Conservation (phyloP, 768 basidiomycete species). For the Brasilioporus rufonigricans region DNA sequence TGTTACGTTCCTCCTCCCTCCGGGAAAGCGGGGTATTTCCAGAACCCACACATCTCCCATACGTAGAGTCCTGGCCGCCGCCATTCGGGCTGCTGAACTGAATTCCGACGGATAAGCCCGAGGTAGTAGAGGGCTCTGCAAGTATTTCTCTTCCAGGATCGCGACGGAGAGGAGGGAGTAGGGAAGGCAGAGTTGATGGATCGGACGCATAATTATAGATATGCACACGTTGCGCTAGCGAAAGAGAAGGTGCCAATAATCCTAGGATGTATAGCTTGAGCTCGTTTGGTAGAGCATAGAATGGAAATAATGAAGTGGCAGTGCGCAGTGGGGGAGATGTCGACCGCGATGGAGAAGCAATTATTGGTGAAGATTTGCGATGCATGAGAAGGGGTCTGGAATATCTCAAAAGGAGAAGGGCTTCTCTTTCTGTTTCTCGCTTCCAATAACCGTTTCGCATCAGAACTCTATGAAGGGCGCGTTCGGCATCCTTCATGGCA, state of each 20-base stretch:
- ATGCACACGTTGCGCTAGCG: constrained; percentile 53
- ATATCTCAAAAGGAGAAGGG: constrained; percentile 48
- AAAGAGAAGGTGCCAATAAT: constrained; percentile 54
- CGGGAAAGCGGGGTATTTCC: constrained; percentile 38
- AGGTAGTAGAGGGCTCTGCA: constrained; percentile 20
- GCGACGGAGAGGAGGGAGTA: constrained; percentile 33
- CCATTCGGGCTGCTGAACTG: constrained; percentile 7
- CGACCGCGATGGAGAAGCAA: constrained; percentile 12
- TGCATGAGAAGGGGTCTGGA: constrained; percentile 47
- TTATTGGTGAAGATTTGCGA: constrained; percentile 13
- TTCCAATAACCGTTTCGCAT: constrained; percentile 50
- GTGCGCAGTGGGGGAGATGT: constrained; percentile 14
- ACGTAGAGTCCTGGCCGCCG: constrained; percentile 26
- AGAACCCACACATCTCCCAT: constrained; percentile 41
- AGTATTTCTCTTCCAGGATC: constrained; percentile 16
- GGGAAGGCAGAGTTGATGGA: constrained; percentile 45
- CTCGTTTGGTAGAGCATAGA: constrained; percentile 51
- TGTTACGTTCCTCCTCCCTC: constrained; percentile 41
- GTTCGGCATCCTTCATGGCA: constrained; percentile 36
- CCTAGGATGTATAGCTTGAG: constrained; percentile 56
- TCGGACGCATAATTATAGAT: constrained; percentile 54
- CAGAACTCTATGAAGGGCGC: constrained; percentile 37
- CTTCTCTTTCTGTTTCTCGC: constrained; percentile 44
- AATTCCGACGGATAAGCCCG: constrained; percentile 14
- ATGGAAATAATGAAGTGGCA: constrained; percentile 31